These are phyloP conservation scores for Candida frijolesensis DNA, from an alignment of 1,139 yeast genomes.

Conservation along the genomic window DNA sequence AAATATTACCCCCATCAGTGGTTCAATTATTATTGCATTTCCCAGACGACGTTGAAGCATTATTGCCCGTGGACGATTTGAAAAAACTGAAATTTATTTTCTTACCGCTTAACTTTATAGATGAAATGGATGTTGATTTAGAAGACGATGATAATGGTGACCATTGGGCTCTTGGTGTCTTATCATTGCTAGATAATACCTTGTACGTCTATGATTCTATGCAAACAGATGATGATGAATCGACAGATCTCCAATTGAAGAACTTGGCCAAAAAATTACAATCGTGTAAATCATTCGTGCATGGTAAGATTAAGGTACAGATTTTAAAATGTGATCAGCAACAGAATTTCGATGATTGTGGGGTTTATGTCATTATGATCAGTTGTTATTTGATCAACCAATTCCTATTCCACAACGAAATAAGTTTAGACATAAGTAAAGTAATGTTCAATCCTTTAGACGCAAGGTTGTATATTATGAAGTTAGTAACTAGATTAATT, in stretches of 20 bases:
- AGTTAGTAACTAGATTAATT: slow-evolving; percentile 15
- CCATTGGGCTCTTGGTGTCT: slow-evolving; percentile 46
- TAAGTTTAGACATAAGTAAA: slow-evolving; percentile 29
- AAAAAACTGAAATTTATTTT: slow-evolving; percentile 37
- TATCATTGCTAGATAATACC: slow-evolving; percentile 31
- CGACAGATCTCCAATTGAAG: slow-evolving; percentile 18
- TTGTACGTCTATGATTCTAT: slow-evolving; percentile 46
- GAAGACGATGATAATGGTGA: slow-evolving; percentile 43
- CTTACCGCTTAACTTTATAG: slow-evolving; percentile 43
- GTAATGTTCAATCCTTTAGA: slow-evolving; percentile 33
- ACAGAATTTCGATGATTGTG: slow-evolving; percentile 49
- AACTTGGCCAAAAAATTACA: slow-evolving; percentile 28
- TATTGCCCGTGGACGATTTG: slow-evolving; percentile 37
- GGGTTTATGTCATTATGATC: slow-evolving; percentile 45
- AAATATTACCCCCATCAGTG: slow-evolving; percentile 39
- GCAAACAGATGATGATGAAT: slow-evolving; percentile 23
- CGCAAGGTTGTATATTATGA: slow-evolving; percentile 30
- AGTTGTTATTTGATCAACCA: slow-evolving; percentile 36
- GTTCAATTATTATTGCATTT: slow-evolving; percentile 43
- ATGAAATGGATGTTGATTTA: slow-evolving; percentile 30
- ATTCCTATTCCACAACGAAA: slow-evolving; percentile 20
- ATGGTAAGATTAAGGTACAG: slow-evolving; percentile 23
- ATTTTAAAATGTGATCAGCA: slow-evolving; percentile 45
- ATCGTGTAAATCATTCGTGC: slow-evolving; percentile 23
- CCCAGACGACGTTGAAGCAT: slow-evolving; percentile 33